Percentiles rank a stretch among this genome's conserved stretches.
These are phyloP conservation scores for Corrigiola litoralis DNA, from an alignment of 179 eudicot genomes.

Conservation along the genomic window DNA sequence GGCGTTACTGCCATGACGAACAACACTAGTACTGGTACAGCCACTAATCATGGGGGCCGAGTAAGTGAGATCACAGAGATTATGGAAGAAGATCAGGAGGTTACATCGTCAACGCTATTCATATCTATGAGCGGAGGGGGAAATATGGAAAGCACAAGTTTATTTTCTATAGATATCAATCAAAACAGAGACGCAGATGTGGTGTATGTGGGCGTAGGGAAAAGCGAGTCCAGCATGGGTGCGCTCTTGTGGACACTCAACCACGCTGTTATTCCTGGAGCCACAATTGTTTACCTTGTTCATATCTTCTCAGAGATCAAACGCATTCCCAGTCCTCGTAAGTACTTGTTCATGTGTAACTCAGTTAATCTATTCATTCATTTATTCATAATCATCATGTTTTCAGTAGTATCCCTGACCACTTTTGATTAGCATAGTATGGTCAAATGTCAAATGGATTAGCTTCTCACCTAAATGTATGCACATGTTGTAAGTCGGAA, in stretches of 20 bases:
- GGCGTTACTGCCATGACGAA: not conserved
- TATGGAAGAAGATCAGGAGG: constrained; percentile 13
- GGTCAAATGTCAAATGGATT: too few relatives aligned
- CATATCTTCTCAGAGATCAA: constrained; percentile 64
- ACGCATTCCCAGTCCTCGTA: constrained; percentile 71
- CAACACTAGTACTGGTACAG: not conserved
- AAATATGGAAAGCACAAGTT: constrained; percentile 8
- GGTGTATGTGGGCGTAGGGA: constrained; percentile 57
- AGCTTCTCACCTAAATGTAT: too few relatives aligned
- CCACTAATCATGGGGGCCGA: not conserved
- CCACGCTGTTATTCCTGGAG: constrained; percentile 23
- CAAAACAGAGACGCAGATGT: constrained; percentile 11
- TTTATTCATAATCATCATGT: not conserved
- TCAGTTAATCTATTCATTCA: not conserved
- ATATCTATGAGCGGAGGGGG: too few relatives aligned
- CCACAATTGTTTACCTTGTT: constrained; percentile 50
- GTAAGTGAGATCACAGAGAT: constrained; percentile 34
- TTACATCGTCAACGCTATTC: not conserved
- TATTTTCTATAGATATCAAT: constrained; percentile 35
- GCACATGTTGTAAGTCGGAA: too few relatives aligned
- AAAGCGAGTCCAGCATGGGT: constrained; percentile 45
- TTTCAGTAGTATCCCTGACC: too few relatives aligned
- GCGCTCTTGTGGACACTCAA: constrained; percentile 62
- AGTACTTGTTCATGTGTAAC: constrained; percentile 5
- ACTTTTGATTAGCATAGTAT: too few relatives aligned